Conservation (phyloP, 2,329 filamentous ascomycete species). For the Trichoderma simmonsii region DNA sequence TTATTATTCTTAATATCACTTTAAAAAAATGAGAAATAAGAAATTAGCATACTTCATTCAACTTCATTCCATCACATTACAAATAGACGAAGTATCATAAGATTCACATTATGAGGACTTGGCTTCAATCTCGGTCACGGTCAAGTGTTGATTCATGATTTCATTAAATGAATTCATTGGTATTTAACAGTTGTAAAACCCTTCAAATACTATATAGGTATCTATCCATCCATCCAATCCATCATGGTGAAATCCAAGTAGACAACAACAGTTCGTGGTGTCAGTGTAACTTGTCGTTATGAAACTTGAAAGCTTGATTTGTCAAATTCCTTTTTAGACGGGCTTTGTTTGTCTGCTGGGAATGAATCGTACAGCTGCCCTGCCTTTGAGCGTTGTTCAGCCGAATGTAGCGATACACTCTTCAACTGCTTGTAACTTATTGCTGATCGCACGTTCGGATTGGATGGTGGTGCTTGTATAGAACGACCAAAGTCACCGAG, state of each 20-base stretch:
- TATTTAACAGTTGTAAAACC: not conserved
- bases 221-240: not conserved
- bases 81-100: not conserved
- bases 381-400: not conserved
- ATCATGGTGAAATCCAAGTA: not conserved
- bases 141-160: not conserved
- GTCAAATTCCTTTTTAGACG: not conserved
- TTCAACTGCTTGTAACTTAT: not conserved
- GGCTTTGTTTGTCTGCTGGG: not conserved
- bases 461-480: not conserved
- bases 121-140: not conserved
- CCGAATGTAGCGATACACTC: not conserved
- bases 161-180: not conserved
- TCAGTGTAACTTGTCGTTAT: not conserved
- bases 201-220: not conserved
- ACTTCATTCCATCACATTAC: not conserved
- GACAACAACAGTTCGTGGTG: not conserved
- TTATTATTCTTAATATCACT: not conserved
- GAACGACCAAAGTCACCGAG: not conserved
- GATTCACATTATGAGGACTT: not conserved
- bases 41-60: not conserved
- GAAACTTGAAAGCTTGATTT: not conserved
- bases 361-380: not conserved
- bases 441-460: not conserved
- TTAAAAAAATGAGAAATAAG: not conserved